Evolutionary conservation across 139 green algal species (phyloP), one percentile per base, ranked within the genome.

Genomic region (Zygnema circumcarinatum): DNA sequence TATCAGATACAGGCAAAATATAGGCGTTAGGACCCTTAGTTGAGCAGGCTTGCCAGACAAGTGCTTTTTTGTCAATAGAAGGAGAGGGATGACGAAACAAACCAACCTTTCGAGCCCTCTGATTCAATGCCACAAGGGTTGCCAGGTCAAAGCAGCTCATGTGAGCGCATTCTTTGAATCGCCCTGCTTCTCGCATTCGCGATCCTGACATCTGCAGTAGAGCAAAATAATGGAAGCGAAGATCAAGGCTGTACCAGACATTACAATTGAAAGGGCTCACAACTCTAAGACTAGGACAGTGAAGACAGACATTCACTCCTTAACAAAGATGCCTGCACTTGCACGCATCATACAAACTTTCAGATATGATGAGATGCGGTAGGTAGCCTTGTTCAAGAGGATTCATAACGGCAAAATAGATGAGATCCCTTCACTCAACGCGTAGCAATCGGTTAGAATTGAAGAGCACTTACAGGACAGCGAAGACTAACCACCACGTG

Each of bases 121-220:
- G 84, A 31, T 89, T 89, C 1, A 89, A 79, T 11, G 32, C 36
- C 36, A 89, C 76, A 31, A 86, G 47, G 47, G 84, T 89, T 31
- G n/a, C n/a, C 75, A 89, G 41, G 32, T 89, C 84, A 40, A 89
- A 89, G 84, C 84, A 38, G 3, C 75, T 33, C 84, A 89, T 84
- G 40, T 84, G 76, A 25, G 29, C 2, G 7, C 85, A 90, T 29
- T 29, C 42, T 29, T 53, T 40, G n/a, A 90, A 90, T 2, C 85
- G 80, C 1, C 78, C 85, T 1, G 85, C 62, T 20, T 47, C 56
- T 0, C 33, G n/a, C 22, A 90, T 90, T n/a, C 85, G 80, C 20
- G 42, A 40, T 7, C 85, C 85, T 35, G 76, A 87, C 85, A 90
- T 86, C 85, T 90, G 85, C 3, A 39, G 36, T 16, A 20, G 35